These are phyloP conservation scores for Trichoderma polysporum DNA, from an alignment of 2,329 filamentous ascomycete species.

Conservation along the genomic window DNA sequence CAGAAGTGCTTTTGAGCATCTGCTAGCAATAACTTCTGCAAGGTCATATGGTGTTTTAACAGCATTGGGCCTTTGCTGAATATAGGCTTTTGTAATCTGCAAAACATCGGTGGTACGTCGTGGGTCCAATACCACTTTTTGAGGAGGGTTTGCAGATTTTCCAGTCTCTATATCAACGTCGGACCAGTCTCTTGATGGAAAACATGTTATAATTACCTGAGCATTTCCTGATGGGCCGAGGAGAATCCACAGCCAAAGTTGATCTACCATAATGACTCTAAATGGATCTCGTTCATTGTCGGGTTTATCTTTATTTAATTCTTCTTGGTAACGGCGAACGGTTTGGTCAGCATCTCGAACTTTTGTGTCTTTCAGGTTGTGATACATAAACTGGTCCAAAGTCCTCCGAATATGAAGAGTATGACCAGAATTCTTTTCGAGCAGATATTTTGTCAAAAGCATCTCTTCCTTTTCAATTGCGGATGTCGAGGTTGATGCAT, in stretches of 20 bases:
- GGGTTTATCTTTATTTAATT: neutral
- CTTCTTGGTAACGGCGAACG: neutral
- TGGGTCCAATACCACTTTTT: neutral
- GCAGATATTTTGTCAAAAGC: neutral
- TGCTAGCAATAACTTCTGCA: neutral
- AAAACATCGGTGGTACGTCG: neutral
- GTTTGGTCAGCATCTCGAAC: neutral
- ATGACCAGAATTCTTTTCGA: neutral
- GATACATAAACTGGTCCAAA: neutral
- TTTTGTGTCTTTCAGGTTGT: neutral
- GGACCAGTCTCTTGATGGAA: neutral
- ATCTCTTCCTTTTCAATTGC: neutral
- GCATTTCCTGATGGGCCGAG: neutral
- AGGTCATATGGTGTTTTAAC: neutral
- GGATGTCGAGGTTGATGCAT: neutral
- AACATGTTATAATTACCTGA: neutral
- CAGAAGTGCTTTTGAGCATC: neutral
- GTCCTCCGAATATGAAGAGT: neutral
- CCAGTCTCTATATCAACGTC: neutral
- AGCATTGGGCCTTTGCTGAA: neutral
- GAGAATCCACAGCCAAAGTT: slow-evolving; percentile 4
- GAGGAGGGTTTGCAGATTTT: too few relatives aligned
- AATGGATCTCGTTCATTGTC: neutral
- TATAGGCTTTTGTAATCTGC: neutral
- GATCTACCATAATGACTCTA: neutral